Evolutionary conservation across 2,329 filamentous ascomycete genomes (phyloP).

Genomic region (Epichloe hybrida): DNA sequence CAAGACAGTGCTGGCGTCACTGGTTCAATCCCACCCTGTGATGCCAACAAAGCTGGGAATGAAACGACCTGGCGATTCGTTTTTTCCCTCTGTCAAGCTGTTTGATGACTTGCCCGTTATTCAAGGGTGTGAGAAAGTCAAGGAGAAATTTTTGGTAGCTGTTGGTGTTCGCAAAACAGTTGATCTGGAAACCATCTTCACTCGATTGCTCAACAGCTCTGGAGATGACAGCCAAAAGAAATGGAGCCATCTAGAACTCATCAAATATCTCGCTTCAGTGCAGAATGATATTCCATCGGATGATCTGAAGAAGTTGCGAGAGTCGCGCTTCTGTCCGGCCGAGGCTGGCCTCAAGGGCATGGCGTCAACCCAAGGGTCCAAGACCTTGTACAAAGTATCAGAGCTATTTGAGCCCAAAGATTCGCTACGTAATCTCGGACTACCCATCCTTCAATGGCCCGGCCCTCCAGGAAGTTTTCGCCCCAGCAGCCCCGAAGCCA

Average conservation of each 20-base stretch:
- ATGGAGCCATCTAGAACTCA: constrained; percentile 89
- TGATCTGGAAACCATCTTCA: constrained; percentile 87
- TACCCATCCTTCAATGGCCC: constrained; percentile 77
- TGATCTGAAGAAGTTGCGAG: constrained; percentile 66
- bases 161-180: constrained; percentile 89
- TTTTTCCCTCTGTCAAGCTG: constrained; percentile 84
- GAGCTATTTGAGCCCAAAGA: constrained; percentile 74
- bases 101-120: constrained; percentile 89
- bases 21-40: constrained; percentile 56
- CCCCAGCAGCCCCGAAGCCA: constrained; percentile 54
- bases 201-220: constrained; percentile 57
- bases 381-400: constrained; percentile 53
- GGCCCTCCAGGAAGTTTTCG: constrained; percentile 49
- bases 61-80: constrained; percentile 72
- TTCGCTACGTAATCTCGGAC: constrained; percentile 50
- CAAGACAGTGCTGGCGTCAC: constrained; percentile 49
- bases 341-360: constrained; percentile 46
- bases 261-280: constrained; percentile 88
- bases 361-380: constrained; percentile 37
- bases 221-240: constrained; percentile 41
- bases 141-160: constrained; percentile 75
- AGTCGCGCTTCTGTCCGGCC: constrained; percentile 70
- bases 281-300: constrained; percentile 72
- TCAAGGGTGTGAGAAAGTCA: constrained; percentile 61
- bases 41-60: constrained; percentile 89